Evolutionary conservation across 441 rosid species (phyloP).

Genomic region (Euphorbia celastroides): DNA sequence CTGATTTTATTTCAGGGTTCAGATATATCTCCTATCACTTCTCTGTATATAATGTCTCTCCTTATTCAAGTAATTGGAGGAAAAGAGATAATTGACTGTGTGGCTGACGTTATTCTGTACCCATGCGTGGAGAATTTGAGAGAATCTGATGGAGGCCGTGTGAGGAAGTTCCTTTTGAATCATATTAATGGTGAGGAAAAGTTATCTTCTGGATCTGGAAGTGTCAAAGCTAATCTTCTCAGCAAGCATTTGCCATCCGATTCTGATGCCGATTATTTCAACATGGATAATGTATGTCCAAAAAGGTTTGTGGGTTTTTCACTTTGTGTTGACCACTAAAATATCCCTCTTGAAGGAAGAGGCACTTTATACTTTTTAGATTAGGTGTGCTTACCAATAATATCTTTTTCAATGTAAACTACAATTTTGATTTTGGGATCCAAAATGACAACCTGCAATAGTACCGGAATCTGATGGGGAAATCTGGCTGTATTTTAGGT

Average conservation of each 20-base stretch:
- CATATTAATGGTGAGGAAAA: constrained; percentile 25
- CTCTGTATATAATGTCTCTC: constrained; percentile 51
- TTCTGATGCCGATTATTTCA: constrained; percentile 17
- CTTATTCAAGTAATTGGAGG: constrained; percentile 64
- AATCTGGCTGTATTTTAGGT: not conserved
- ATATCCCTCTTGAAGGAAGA: not conserved
- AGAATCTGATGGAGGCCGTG: constrained; percentile 25
- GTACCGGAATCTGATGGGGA: not conserved
- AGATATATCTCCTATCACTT: constrained; percentile 42
- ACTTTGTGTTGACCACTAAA: constrained; percentile 1
- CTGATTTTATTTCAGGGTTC: constrained; percentile 37
- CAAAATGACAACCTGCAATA: not conserved
- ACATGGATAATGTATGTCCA: constrained; percentile 18
- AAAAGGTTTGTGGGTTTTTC: constrained; percentile 37
- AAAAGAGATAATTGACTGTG: constrained; percentile 34
- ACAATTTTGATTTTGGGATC: not conserved
- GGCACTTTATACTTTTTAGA: not conserved
- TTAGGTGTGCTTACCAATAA: not conserved
- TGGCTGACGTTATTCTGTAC: constrained; percentile 38
- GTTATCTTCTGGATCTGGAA: constrained; percentile 24
- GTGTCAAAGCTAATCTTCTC: constrained; percentile 19
- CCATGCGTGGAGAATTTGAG: constrained; percentile 28
- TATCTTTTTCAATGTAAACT: not conserved
- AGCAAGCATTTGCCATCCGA: constrained; percentile 20
- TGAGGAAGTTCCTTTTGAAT: constrained; percentile 23